Conservation (phyloP, 306 rosid genomes). For the Acacia acuminata region DNA sequence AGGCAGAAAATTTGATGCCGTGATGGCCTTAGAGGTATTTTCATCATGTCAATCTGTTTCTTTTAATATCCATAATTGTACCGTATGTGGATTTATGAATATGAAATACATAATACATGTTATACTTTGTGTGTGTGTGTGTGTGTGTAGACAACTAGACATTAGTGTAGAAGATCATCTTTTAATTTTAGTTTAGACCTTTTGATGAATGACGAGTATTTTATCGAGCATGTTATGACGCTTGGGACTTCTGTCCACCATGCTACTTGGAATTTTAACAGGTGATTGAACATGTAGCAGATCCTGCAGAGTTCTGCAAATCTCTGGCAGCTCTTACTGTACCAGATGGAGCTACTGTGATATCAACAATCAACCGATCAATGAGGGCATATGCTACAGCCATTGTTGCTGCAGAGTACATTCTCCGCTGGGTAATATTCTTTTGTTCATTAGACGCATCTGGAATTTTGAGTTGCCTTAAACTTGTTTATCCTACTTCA, state of each 20-base stretch:
- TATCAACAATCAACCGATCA: slow-evolving; percentile 87
- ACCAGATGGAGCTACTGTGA: slow-evolving; percentile 75
- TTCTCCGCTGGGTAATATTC: slow-evolving; percentile 79
- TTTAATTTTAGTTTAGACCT: background rate
- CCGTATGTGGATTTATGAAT: background rate
- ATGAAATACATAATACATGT: background rate
- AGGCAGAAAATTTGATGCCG: slow-evolving; percentile 79
- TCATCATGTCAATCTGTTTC: background rate
- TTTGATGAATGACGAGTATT: background rate
- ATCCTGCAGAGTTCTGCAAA: slow-evolving; percentile 89
- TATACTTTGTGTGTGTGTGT: background rate
- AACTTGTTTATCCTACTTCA: background rate
- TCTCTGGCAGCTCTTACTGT: slow-evolving; percentile 74
- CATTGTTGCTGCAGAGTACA: slow-evolving; percentile 83
- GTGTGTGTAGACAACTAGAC: background rate
- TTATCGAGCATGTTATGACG: slow-evolving; percentile 3
- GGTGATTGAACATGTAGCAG: slow-evolving; percentile 97
- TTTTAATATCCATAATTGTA: background rate
- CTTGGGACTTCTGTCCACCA: slow-evolving; percentile 20
- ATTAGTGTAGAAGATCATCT: background rate
- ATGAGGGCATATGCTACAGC: slow-evolving; percentile 90
- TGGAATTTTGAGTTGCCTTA: background rate
- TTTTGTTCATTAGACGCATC: slow-evolving; percentile 4
- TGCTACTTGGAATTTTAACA: slow-evolving; percentile 28
- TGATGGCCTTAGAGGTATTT: slow-evolving; percentile 82